A percentile compares a stretch with the other conserved stretches of the same genome.
phyloP scores from a whole-genome alignment of 2,329 filamentous ascomycete species.

The Diplodia corticola region DNA sequence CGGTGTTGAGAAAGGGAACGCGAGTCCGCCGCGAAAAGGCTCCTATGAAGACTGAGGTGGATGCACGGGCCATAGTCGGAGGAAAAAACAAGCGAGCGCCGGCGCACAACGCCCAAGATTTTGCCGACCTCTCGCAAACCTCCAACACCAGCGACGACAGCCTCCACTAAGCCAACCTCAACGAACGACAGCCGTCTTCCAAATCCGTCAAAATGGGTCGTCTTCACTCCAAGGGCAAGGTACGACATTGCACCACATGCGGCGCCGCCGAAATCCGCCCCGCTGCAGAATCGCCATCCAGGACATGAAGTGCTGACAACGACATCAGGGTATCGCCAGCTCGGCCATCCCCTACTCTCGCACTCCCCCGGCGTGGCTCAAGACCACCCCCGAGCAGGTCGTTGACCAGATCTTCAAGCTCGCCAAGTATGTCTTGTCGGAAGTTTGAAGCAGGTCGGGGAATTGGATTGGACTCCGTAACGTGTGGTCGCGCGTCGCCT shows the following conservation, averaged over 20 bases:
- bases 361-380: constrained; percentile 89
- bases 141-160: constrained; percentile 19
- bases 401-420: constrained; percentile 99
- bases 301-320: neutral
- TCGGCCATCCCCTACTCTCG: constrained; percentile 97
- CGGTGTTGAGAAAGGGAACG: neutral
- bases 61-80: constrained; percentile 2
- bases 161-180: constrained; percentile 28
- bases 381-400: constrained; percentile 97
- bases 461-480: neutral
- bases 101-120: constrained; percentile 21
- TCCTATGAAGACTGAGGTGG: neutral
- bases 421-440: constrained; percentile 49
- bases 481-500: neutral
- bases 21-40: neutral
- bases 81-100: constrained; percentile 29
- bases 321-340: constrained; percentile 94
- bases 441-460: neutral
- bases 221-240: constrained; percentile 80
- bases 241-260: neutral
- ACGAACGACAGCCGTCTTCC: constrained; percentile 23
- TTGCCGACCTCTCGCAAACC: constrained; percentile 20
- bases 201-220: constrained; percentile 74
- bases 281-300: neutral
- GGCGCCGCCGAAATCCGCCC: neutral